phyloP scores from a whole-genome alignment of 192 early-diverging fungal species.

The Diversispora epigaea region DNA sequence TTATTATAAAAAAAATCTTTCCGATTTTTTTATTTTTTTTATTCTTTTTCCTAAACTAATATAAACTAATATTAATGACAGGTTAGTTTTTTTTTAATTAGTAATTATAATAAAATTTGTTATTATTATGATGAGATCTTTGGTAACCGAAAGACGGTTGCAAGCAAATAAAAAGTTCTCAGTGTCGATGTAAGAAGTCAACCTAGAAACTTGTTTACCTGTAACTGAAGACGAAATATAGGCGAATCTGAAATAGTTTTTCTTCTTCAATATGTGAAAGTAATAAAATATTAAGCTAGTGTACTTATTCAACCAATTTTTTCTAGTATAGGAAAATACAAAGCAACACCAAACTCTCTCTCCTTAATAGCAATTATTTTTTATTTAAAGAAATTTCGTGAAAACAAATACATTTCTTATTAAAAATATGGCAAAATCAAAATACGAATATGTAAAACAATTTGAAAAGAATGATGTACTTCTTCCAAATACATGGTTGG shows the following conservation, averaged over 20 bases:
- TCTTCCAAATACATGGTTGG: slow-evolving; percentile 84
- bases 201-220: background rate
- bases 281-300: background rate
- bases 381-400: background rate
- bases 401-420: background rate
- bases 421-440: slow-evolving; percentile 81
- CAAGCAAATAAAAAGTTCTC: background rate
- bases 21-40: too few relatives aligned
- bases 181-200: background rate
- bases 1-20: too few relatives aligned
- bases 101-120: background rate
- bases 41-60: too few relatives aligned
- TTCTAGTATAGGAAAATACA: too few relatives aligned
- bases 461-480: slow-evolving; percentile 81
- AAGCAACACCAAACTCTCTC: too few relatives aligned
- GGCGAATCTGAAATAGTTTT: slow-evolving; percentile 1
- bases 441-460: slow-evolving; percentile 86
- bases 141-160: slow-evolving; percentile 12
- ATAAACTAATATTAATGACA: too few relatives aligned
- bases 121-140: slow-evolving; percentile 11
- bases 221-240: slow-evolving; percentile 10
- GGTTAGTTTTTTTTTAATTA: background rate
- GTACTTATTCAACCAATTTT: background rate
- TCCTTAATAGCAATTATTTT: background rate
- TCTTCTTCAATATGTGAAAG: background rate